Evolutionary conservation across 2,329 filamentous ascomycete species (phyloP), one percentile per base, ranked within the genome.

Genomic region (Fusarium fracticaudum): DNA sequence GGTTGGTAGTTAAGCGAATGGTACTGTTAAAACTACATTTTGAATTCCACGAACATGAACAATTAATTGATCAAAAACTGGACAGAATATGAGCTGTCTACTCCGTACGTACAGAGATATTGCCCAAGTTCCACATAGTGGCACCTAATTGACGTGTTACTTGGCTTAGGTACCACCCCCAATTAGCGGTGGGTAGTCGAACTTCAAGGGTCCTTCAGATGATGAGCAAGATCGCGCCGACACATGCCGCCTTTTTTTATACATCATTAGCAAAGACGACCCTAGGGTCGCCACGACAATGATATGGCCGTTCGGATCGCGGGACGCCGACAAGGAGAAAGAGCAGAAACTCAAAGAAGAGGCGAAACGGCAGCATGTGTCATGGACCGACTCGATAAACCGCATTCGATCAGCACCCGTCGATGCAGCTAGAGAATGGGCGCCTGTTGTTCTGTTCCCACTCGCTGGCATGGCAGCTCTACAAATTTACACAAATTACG

Each of bases 401-500:
- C 74, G 69, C 18, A 41, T 72, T 57, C 78, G 78, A 44, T 67
- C 72, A 12, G 77, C 78, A 38, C 79, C 76, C 31, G 77, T 84
- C n/a, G 73, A 72, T 48, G 81, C 82, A 17, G 82, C 82, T 47
- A 82, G 82, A 69, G 79, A 83, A 67, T 85, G 83, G 83, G 82
- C 80, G 45, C 84, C 83, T 3, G 77, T 82, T 15, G 81, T 84
- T 18, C 59, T 80, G 9, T 81, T 83, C 64, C 83, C 83, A 10
- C 76, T 85, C 18, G 78, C 80, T 18, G 82, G 83, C 33, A 79
- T 85, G 29, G 80, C 80, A 20, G 81, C 82, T 20, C 70, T 85
- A 43, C 83, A 84, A 57, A 76, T 95, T 53, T 95, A 95, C 83
- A 90, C 89, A 77, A 92, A 88, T 65, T 96, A 95, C 80, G 86